Percentiles rank a stretch among this genome's conserved stretches.
These are phyloP conservation scores for Eucalyptus sp. DNA, from an alignment of 345 rosid genomes.

Conservation along the genomic window DNA sequence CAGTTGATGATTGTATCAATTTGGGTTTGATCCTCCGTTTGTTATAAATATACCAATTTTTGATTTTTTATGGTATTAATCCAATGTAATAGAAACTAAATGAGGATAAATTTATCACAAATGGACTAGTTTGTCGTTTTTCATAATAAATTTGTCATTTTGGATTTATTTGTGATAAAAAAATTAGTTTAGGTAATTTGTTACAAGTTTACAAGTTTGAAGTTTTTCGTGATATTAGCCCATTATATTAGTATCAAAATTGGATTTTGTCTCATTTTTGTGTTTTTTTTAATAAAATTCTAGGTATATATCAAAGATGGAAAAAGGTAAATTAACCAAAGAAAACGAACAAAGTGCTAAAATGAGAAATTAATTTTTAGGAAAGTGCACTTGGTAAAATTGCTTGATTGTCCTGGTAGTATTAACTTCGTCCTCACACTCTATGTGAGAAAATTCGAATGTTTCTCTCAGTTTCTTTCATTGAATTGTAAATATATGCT, in stretches of 20 bases:
- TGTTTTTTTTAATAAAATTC: neutral
- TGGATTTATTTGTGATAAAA: neutral
- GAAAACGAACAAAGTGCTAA: neutral
- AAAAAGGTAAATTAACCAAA: neutral
- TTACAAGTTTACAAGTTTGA: neutral
- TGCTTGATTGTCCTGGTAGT: neutral
- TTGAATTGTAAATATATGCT: neutral
- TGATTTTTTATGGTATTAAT: too few relatives aligned
- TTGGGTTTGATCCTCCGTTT: rapidly evolving
- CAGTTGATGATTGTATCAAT: rapidly evolving
- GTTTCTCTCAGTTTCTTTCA: rapidly evolving
- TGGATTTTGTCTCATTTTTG: neutral
- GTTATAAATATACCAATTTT: rapidly evolving
- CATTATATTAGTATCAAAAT: neutral
- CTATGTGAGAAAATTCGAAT: neutral
- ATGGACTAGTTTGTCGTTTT: rapidly evolving
- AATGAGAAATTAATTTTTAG: neutral
- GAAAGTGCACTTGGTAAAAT: neutral
- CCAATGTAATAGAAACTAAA: rapidly evolving
- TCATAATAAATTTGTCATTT: rapidly evolving
- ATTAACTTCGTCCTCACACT: neutral
- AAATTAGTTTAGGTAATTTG: too few relatives aligned
- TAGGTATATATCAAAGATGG: neutral
- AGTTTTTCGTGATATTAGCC: neutral
- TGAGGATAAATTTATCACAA: rapidly evolving